phyloP scores from a whole-genome alignment of 2,329 filamentous ascomycete genomes.

The Fusarium sp. region DNA sequence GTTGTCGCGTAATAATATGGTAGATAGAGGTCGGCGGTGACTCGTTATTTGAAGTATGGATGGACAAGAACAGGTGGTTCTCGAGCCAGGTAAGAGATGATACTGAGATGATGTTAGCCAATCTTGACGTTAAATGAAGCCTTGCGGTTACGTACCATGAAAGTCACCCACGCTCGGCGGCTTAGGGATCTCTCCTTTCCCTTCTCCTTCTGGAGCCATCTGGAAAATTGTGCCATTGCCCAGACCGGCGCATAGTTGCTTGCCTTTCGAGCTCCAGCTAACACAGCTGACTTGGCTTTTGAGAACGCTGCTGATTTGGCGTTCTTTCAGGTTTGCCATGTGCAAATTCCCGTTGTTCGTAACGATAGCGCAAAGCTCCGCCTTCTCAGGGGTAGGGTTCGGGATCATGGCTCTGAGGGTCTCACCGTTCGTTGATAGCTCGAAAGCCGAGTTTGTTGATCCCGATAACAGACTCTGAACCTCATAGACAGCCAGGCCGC shows the following conservation, averaged over 20 bases:
- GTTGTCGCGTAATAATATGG: slow-evolving; percentile 78
- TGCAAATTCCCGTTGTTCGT: slow-evolving; percentile 82
- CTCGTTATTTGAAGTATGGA: slow-evolving; percentile 75
- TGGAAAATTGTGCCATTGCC: slow-evolving; percentile 82
- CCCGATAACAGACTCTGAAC: slow-evolving; percentile 73
- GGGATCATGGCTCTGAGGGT: slow-evolving; percentile 78
- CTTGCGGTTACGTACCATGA: slow-evolving; percentile 66
- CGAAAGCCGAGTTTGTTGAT: slow-evolving; percentile 73
- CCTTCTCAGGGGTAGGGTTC: slow-evolving; percentile 79
- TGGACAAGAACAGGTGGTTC: slow-evolving; percentile 82
- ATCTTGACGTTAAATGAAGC: not conserved
- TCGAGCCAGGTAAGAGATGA: slow-evolving; percentile 89
- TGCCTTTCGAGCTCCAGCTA: slow-evolving; percentile 92
- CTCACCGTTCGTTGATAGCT: slow-evolving; percentile 79
- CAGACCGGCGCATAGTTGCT: slow-evolving; percentile 89
- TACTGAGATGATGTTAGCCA: slow-evolving; percentile 57
- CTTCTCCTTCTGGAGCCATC: slow-evolving; percentile 81
- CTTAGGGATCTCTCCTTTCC: slow-evolving; percentile 81
- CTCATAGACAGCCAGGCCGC: slow-evolving; percentile 86
- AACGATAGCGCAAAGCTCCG: slow-evolving; percentile 81
- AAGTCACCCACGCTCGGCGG: slow-evolving; percentile 74
- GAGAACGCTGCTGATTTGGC: slow-evolving; percentile 69
- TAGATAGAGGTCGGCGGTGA: slow-evolving; percentile 74
- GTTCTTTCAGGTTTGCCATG: slow-evolving; percentile 81
- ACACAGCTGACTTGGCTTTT: slow-evolving; percentile 82